Base-by-base conservation (phyloP, 2,329 filamentous ascomycete species). In the Cercospora zeae-maydis region DNA sequence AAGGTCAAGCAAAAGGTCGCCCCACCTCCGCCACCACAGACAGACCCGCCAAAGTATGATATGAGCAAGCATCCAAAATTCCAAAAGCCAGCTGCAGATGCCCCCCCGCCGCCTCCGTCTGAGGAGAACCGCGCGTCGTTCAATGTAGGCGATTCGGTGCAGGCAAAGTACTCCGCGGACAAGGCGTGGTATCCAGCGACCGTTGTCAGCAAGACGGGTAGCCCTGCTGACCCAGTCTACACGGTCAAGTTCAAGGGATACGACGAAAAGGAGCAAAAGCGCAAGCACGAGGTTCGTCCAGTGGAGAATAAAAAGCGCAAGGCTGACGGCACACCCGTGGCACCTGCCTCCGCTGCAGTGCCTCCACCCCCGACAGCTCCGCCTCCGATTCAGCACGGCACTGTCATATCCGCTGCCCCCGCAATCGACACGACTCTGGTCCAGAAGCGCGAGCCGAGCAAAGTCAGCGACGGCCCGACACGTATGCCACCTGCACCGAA, bases 171-270 rank as follows among this genome's bases (percentile, higher is more conserved):
- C 91, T 90, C 91, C 9, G 92, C 92, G 59, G 95, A 99, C 77
- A 92, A 90, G 73, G 85, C 85, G 24, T 97, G 93, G 79, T 98
- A 98, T 79, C 89, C 92, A 51, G 95, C 93, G 45, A 88, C 91
- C 72, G 96, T 99, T 76, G 93, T 92, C 57, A 93, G 90, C 58
- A 93, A 97, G 71, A 97, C 93, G 21, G 95, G 95, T 63, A 96
- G 92, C 8, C 88, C 89, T n/a, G 90, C 87, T 47, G 90, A 91
- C 58, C 93, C 93, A 36, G 91, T 97, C 67, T 99, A 97, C 76
- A 89, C 91, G 53, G 93, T 99, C 76, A 95, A 90, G 70, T 99
- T 98, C 82, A 93, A 96, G 79, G 91, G 87, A 72, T 98, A 98
- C 79, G 75, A 76, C 55, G 92, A 85, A 21, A 91, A 89, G 51